Conservation (phyloP, 768 basidiomycete genomes). For the Suillus variegatus region DNA sequence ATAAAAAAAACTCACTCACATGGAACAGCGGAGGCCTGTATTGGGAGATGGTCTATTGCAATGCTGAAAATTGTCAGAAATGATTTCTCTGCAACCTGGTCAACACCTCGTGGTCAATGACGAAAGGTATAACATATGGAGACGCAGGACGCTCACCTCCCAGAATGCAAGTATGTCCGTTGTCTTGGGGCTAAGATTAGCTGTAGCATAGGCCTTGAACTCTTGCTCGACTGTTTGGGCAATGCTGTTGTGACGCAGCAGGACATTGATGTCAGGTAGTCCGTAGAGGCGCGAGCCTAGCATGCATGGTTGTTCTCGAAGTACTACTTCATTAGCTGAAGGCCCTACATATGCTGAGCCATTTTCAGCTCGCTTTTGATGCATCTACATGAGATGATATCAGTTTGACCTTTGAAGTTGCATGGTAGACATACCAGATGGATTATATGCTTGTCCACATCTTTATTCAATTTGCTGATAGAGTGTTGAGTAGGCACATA, state of each 20-base stretch:
- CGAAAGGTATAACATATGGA: not conserved
- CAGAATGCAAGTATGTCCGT: not conserved
- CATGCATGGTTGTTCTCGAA: not conserved
- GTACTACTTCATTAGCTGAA: not conserved
- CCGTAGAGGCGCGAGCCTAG: not conserved
- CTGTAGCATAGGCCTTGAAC: not conserved
- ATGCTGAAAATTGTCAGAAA: too few species aligned
- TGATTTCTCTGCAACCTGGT: too few species aligned
- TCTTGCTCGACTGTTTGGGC: not conserved
- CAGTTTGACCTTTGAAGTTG: not conserved
- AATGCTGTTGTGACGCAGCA: not conserved
- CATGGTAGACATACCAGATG: not conserved
- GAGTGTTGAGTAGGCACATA: too few species aligned
- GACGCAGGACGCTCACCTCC: not conserved
- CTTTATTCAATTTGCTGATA: too few species aligned
- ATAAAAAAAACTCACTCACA: too few species aligned
- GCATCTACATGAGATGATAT: not conserved
- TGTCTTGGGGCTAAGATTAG: not conserved
- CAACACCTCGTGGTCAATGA: not conserved
- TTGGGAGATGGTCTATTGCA: too few species aligned
- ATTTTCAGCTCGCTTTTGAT: not conserved
- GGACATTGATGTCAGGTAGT: not conserved
- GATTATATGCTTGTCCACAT: not conserved
- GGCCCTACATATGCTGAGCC: not conserved
- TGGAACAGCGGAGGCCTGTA: too few species aligned